These are phyloP conservation scores for Venturia pyrina DNA, from an alignment of 2,329 filamentous ascomycete species.

Conservation along the genomic window DNA sequence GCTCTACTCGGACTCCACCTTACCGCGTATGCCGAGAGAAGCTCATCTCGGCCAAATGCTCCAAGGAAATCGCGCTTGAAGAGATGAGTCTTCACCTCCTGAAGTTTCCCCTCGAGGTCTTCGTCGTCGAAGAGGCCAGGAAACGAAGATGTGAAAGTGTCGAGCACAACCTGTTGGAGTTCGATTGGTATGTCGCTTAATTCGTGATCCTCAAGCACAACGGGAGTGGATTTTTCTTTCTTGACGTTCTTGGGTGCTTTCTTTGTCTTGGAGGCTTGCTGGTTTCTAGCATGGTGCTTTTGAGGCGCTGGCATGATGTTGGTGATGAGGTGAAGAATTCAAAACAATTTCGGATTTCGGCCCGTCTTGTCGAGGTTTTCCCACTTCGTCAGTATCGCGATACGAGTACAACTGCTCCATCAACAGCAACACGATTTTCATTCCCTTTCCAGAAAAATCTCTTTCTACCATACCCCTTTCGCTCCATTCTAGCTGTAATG, in stretches of 20 bases:
- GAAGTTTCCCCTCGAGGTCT: slow-evolving; percentile 48
- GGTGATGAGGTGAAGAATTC: neutral
- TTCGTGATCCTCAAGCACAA: neutral
- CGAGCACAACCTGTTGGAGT: slow-evolving; percentile 60
- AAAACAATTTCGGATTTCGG: neutral
- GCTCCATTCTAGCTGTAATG: too few relatives aligned
- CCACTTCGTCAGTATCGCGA: neutral
- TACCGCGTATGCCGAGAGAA: slow-evolving; percentile 73
- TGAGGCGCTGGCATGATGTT: neutral
- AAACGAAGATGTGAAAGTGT: slow-evolving; percentile 63
- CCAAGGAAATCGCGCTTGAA: slow-evolving; percentile 74
- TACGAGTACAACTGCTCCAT: neutral
- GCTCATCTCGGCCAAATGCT: slow-evolving; percentile 64
- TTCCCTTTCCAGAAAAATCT: too few relatives aligned
- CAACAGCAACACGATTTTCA: neutral
- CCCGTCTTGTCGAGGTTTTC: neutral
- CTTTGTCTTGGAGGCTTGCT: neutral
- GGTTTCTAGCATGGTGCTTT: slow-evolving; percentile 1
- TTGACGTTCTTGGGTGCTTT: neutral
- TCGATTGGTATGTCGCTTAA: slow-evolving; percentile 32
- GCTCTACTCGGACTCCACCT: slow-evolving; percentile 85
- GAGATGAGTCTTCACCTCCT: slow-evolving; percentile 75
- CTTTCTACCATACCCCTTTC: too few relatives aligned
- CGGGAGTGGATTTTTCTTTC: neutral
- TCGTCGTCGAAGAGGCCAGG: slow-evolving; percentile 29